Conservation (phyloP, 257 asterid species). For the Penstemon newberryi region DNA sequence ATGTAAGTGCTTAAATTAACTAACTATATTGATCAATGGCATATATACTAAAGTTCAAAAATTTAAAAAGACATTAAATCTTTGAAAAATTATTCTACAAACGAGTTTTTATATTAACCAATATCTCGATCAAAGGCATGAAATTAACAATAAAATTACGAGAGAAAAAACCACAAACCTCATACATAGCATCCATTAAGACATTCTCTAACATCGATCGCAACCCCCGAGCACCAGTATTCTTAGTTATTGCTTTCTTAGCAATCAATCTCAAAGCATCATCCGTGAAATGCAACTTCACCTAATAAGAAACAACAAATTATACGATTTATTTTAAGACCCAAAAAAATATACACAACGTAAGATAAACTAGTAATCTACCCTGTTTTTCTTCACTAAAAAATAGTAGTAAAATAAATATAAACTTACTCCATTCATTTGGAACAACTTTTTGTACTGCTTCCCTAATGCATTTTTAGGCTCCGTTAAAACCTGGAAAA, state of each 20-base stretch:
- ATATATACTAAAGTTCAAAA: no score
- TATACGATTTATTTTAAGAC: no score
- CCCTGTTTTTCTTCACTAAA: neutral
- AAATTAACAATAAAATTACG: neutral
- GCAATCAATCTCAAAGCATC: constrained; percentile 89
- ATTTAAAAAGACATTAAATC: no score
- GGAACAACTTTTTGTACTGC: constrained; percentile 96
- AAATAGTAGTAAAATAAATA: constrained; percentile 4
- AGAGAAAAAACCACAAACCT: constrained; percentile 52
- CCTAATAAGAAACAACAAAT: constrained; percentile 51
- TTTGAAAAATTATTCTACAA: no score
- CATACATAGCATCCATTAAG: constrained; percentile 98
- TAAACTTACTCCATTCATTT: constrained; percentile 81
- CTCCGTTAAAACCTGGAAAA: constrained; percentile 84
- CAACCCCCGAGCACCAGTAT: constrained; percentile 96
- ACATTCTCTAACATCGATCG: constrained; percentile 84
- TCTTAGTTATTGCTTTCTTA: constrained; percentile 77
- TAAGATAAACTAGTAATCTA: neutral
- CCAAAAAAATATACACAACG: neutral
- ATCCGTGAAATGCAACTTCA: constrained; percentile 82
- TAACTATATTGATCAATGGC: no score
- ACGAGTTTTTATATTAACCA: no score
- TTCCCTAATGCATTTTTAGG: constrained; percentile 95
- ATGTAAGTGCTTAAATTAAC: no score
- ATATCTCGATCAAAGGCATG: neutral